Conservation (phyloP, 202 grass and related monocot genomes). For the Carex sylvatica region DNA sequence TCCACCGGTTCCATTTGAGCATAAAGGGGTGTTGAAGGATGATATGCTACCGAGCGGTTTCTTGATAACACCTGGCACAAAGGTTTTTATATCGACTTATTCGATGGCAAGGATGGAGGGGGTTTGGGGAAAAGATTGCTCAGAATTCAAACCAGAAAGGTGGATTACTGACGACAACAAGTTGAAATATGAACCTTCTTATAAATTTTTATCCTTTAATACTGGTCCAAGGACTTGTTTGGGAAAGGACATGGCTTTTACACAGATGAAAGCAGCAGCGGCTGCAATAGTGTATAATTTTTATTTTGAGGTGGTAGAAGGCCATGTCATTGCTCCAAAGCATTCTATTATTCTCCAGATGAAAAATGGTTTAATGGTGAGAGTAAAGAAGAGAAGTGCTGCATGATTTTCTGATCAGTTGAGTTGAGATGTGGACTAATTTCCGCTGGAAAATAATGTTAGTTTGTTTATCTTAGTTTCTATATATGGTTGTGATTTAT, state of each 20-base stretch:
- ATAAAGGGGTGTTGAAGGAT: constrained; percentile 39
- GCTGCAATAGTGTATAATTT: constrained; percentile 64
- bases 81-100: constrained; percentile 53
- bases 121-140: constrained; percentile 69
- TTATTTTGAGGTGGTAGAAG: constrained; percentile 43
- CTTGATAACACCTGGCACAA: constrained; percentile 32
- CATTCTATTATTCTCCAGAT: constrained; percentile 82
- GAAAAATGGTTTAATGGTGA: constrained; percentile 59
- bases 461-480: not conserved
- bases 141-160: constrained; percentile 71
- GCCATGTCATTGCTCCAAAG: constrained; percentile 66
- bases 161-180: constrained; percentile 52
- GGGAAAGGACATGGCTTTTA: constrained; percentile 85
- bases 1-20: constrained; percentile 71
- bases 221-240: constrained; percentile 64
- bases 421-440: not conserved
- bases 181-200: constrained; percentile 62
- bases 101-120: constrained; percentile 72
- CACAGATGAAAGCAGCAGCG: constrained; percentile 68
- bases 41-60: constrained; percentile 63
- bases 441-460: not conserved
- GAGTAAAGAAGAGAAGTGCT: constrained; percentile 33
- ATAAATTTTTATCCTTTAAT: constrained; percentile 82
- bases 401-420: not conserved
- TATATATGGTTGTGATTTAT: too few relatives aligned